phyloP scores from a whole-genome alignment of 257 asterid species.

The Solanum rostratum region DNA sequence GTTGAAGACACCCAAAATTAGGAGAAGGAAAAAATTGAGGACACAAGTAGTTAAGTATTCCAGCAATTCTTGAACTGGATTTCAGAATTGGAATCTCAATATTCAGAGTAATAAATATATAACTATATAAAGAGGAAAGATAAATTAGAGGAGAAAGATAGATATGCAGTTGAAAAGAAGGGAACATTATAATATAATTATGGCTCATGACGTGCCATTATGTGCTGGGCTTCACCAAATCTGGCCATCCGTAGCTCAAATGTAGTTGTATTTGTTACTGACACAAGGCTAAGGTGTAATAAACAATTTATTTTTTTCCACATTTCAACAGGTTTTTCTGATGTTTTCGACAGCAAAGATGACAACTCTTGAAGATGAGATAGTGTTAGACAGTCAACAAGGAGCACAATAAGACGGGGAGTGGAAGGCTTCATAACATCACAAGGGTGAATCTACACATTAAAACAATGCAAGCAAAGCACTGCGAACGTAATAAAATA shows the following conservation, averaged over 20 bases:
- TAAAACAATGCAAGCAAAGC: neutral
- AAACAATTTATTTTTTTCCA: slow-evolving; percentile 65
- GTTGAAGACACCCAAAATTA: slow-evolving; percentile 52
- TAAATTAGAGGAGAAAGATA: neutral
- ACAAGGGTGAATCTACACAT: slow-evolving; percentile 61
- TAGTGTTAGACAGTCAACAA: slow-evolving; percentile 81
- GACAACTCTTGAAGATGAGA: slow-evolving; percentile 44
- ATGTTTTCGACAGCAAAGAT: slow-evolving; percentile 30
- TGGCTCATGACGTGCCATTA: slow-evolving; percentile 93
- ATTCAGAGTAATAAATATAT: slow-evolving; percentile 18
- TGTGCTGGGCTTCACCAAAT: slow-evolving; percentile 80
- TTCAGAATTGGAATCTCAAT: slow-evolving; percentile 71
- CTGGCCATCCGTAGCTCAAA: slow-evolving; percentile 76
- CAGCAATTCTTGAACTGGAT: slow-evolving; percentile 74
- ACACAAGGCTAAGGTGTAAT: slow-evolving; percentile 61
- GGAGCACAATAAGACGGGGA: slow-evolving; percentile 72
- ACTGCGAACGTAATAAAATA: neutral
- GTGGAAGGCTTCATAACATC: slow-evolving; percentile 75
- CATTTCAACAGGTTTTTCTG: slow-evolving; percentile 22
- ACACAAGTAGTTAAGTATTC: slow-evolving; percentile 71
- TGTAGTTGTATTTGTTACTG: slow-evolving; percentile 36
- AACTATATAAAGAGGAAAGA: neutral
- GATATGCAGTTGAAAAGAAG: neutral
- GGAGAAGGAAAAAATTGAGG: slow-evolving; percentile 87
- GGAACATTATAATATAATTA: slow-evolving; percentile 11